Evolutionary conservation across 2,329 filamentous ascomycete genomes (phyloP).

Genomic region (Penicillium palitans): DNA sequence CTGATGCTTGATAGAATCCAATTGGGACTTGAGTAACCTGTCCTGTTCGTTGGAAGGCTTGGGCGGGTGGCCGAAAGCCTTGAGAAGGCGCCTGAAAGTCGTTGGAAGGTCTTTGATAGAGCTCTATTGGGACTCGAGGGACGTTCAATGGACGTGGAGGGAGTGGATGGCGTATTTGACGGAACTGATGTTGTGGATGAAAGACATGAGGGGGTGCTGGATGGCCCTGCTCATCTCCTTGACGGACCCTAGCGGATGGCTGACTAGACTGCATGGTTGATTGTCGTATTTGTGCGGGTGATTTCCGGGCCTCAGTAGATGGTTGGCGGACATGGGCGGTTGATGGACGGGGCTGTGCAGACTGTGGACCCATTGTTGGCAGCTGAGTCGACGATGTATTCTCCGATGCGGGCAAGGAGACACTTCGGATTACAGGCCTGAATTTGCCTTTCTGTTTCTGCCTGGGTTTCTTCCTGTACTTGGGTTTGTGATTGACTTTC

Average conservation of each 20-base stretch:
- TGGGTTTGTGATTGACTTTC: accelerated
- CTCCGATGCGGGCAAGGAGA: background rate
- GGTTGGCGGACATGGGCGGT: background rate
- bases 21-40: background rate
- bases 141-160: background rate
- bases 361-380: background rate
- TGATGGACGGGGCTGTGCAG: background rate
- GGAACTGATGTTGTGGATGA: background rate
- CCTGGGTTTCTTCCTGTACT: background rate
- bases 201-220: background rate
- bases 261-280: background rate
- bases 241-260: too few relatives aligned
- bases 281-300: background rate
- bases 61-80: background rate
- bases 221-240: background rate
- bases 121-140: background rate
- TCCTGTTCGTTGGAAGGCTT: background rate
- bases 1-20: background rate
- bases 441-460: background rate
- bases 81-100: background rate
- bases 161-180: background rate
- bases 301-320: background rate
- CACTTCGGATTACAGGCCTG: too few relatives aligned
- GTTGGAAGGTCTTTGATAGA: background rate
- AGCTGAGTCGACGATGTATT: background rate